Evolutionary conservation across 2,329 filamentous ascomycete species (phyloP).

Genomic region (Fusarium subglutinans): DNA sequence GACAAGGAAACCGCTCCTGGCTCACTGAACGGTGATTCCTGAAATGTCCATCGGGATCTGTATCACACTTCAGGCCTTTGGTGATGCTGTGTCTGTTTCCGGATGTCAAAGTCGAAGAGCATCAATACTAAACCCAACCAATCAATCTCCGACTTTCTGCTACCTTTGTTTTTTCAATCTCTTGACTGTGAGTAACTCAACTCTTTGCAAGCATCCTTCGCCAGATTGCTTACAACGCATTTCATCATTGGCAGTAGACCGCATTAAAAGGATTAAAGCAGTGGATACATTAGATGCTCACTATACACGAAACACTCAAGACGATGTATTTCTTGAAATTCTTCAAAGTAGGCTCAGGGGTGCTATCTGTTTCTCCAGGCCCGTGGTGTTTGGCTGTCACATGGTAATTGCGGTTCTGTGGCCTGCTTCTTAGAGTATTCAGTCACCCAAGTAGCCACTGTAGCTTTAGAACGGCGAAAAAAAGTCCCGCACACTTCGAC

Average conservation of each 20-base stretch:
- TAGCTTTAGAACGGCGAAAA: too few relatives aligned
- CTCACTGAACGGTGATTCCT: too few relatives aligned
- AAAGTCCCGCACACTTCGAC: too few relatives aligned
- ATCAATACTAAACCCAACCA: accelerated
- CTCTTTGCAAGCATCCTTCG: background rate
- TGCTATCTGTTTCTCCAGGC: background rate
- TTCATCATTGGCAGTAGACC: background rate
- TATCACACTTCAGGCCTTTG: background rate
- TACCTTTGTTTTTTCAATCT: too few relatives aligned
- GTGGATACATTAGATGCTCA: background rate
- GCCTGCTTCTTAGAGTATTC: accelerated
- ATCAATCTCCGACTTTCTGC: background rate
- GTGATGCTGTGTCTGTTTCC: background rate
- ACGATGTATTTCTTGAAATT: background rate
- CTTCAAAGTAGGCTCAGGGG: background rate
- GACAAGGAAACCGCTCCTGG: too few relatives aligned
- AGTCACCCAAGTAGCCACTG: background rate
- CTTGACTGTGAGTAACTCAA: too few relatives aligned
- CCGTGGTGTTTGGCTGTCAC: accelerated
- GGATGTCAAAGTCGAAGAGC: accelerated
- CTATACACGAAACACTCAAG: background rate
- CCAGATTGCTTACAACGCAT: background rate
- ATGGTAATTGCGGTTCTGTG: background rate
- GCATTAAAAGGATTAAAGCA: background rate
- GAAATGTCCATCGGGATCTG: too few relatives aligned